A percentile compares a stretch with the other conserved stretches of the same genome.
phyloP scores from a whole-genome alignment of 306 rosid species.

The Nissolia schottii region DNA sequence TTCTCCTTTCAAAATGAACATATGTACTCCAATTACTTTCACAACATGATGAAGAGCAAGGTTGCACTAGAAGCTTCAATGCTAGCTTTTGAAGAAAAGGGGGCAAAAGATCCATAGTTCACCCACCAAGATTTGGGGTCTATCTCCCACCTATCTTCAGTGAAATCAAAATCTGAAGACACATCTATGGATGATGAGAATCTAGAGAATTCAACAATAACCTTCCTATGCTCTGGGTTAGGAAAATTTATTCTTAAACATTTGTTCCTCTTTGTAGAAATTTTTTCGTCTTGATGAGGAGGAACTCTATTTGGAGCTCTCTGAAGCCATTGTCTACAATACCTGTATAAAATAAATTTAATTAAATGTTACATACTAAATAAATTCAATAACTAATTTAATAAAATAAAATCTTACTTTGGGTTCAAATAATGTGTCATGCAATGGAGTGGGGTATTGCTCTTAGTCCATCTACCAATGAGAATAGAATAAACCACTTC shows the following conservation, averaged over 20 bases:
- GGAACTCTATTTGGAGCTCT: background rate
- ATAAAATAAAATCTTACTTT: background rate
- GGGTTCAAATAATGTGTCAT: background rate
- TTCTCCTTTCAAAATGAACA: background rate
- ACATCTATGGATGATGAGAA: background rate
- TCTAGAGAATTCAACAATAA: background rate
- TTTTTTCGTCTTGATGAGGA: background rate
- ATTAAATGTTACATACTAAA: too few relatives aligned
- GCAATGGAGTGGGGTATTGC: too few relatives aligned
- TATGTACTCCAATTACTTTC: background rate
- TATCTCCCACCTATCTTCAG: background rate
- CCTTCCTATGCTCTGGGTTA: background rate
- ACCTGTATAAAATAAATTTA: background rate
- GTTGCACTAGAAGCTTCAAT: background rate
- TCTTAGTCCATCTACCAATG: too few relatives aligned
- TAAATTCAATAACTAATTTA: too few relatives aligned
- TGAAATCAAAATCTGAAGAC: background rate
- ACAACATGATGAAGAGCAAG: background rate
- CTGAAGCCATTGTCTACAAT: background rate
- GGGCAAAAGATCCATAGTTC: background rate
- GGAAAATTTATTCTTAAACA: background rate
- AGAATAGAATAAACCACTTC: background rate
- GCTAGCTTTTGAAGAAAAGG: background rate
- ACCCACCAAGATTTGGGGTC: background rate
- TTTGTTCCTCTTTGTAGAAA: background rate